Conservation (phyloP, 495 filamentous ascomycete species). For the Melanomma pulvis-pyrius region DNA sequence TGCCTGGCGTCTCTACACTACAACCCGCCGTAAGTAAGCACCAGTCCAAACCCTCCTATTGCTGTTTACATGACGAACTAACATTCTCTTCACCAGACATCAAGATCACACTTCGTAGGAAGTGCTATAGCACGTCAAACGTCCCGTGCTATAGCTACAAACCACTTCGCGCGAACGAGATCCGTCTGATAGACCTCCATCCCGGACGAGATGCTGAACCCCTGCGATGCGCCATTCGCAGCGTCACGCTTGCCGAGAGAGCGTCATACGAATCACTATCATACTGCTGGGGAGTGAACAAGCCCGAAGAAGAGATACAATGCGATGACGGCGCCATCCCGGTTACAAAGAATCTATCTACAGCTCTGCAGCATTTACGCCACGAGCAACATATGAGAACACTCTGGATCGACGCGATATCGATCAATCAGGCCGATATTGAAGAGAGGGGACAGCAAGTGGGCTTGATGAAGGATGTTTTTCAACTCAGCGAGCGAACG, state of each 20-base stretch:
- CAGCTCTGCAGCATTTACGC: slow-evolving; percentile 8
- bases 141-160: neutral
- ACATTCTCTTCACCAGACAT: neutral
- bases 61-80: no score
- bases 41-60: neutral
- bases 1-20: neutral
- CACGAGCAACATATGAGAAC: neutral
- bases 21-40: neutral
- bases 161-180: slow-evolving; percentile 10
- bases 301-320: slow-evolving; percentile 4
- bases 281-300: slow-evolving; percentile 22
- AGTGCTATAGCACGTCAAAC: neutral
- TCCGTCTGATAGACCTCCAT: slow-evolving; percentile 17
- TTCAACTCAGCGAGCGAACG: neutral
- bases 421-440: slow-evolving; percentile 23
- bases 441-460: slow-evolving; percentile 17
- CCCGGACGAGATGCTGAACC: slow-evolving; percentile 8
- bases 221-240: slow-evolving; percentile 5
- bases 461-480: slow-evolving; percentile 18
- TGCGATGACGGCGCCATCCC: neutral
- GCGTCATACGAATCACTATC: slow-evolving; percentile 10
- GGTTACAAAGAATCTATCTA: slow-evolving; percentile 7
- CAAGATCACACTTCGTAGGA: neutral
- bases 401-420: slow-evolving; percentile 23
- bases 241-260: neutral